These are phyloP conservation scores for Adiantum capillusveneris DNA, from an alignment of 75 land plant species.

Conservation along the genomic window DNA sequence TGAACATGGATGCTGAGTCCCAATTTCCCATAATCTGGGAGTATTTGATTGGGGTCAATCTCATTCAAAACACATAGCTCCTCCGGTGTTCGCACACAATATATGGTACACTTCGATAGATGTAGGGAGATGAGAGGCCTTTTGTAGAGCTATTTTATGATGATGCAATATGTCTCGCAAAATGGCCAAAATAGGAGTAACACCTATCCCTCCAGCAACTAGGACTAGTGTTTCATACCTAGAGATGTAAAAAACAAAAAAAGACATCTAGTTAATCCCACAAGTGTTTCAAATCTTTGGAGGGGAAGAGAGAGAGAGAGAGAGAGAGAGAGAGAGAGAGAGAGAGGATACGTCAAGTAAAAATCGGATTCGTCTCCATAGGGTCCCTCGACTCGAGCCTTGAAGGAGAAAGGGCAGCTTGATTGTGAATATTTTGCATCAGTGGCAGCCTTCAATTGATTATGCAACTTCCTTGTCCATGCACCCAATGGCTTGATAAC, in stretches of 20 bases:
- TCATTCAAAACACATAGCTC: conserved; percentile 8
- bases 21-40: background rate
- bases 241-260: too few species aligned
- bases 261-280: too few species aligned
- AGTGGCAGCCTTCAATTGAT: background rate
- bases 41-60: conserved; percentile 1
- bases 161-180: conserved; percentile 9
- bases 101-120: conserved; percentile 2
- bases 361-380: conserved; percentile 79
- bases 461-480: conserved; percentile 45
- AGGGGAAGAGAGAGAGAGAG: too few species aligned
- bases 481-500: conserved; percentile 42
- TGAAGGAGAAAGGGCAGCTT: conserved; percentile 20
- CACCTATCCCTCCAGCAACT: conserved; percentile 19
- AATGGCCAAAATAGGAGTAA: conserved; percentile 20
- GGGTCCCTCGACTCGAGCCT: conserved; percentile 82
- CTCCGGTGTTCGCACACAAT: conserved; percentile 8
- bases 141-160: too few species aligned
- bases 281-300: too few species aligned
- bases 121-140: background rate
- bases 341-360: conserved; percentile 60
- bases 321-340: too few species aligned
- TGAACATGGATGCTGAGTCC: conserved; percentile 5
- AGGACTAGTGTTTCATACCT: conserved; percentile 16
- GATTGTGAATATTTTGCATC: too few species aligned